Evolutionary conservation across 176 grass and related monocot species (phyloP).

Genomic region (Lolium rigidum): DNA sequence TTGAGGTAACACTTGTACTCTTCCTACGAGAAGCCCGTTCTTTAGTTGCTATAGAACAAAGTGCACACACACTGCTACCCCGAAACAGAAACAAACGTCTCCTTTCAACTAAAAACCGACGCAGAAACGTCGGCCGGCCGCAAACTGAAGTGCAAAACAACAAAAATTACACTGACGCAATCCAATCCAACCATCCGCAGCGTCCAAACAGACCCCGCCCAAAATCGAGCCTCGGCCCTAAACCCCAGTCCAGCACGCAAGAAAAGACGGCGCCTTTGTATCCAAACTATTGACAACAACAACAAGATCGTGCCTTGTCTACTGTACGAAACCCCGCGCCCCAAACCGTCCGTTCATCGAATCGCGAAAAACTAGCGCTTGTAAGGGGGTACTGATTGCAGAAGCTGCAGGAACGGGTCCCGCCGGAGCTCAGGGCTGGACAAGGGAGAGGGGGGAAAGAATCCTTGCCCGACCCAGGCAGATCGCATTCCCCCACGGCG

Average conservation of each 20-base stretch:
- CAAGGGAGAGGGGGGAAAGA: background rate
- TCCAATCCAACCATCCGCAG: background rate
- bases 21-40: constrained; percentile 12
- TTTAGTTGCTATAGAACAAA: constrained; percentile 17
- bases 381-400: background rate
- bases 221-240: background rate
- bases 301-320: background rate
- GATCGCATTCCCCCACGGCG: constrained; percentile 10
- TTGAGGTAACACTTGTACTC: background rate
- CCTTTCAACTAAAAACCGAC: background rate
- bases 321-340: background rate
- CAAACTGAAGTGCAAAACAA: background rate
- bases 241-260: background rate
- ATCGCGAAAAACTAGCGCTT: background rate
- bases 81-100: background rate
- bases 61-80: background rate
- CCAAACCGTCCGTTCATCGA: constrained; percentile 20
- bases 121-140: background rate
- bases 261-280: constrained; percentile 11
- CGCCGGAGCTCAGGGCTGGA: background rate
- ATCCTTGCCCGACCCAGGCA: background rate
- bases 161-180: background rate
- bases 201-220: background rate
- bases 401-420: background rate
- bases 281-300: background rate